These are phyloP conservation scores for Neurospora crassa DNA, from an alignment of 2,329 filamentous ascomycete genomes.

Conservation along the genomic window DNA sequence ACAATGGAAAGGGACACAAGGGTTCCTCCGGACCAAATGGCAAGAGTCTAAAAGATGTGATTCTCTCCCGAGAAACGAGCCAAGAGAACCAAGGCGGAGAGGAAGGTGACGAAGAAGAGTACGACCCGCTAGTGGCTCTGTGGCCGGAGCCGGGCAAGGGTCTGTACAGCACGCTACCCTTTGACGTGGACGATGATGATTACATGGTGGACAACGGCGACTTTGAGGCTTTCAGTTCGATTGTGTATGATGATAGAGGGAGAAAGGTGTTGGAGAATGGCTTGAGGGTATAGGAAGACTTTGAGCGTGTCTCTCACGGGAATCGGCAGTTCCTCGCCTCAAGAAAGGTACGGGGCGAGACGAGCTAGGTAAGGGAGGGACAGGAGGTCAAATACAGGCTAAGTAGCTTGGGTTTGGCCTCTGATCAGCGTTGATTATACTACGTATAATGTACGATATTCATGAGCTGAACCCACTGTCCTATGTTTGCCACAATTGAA, in stretches of 20 bases:
- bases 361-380: background rate
- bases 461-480: background rate
- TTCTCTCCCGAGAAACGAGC: slow-evolving; percentile 5
- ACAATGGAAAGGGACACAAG: background rate
- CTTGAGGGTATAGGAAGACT: slow-evolving; percentile 16
- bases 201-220: slow-evolving; percentile 21
- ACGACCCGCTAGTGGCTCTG: slow-evolving; percentile 18
- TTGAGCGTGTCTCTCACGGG: background rate
- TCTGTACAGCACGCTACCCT: slow-evolving; percentile 18
- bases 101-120: slow-evolving; percentile 19
- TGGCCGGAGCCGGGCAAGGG: slow-evolving; percentile 22
- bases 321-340: background rate
- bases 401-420: background rate
- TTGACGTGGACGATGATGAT: slow-evolving; percentile 19
- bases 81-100: slow-evolving; percentile 5
- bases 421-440: background rate
- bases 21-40: background rate
- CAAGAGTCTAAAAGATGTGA: background rate
- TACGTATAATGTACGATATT: background rate
- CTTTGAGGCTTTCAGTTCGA: slow-evolving; percentile 22
- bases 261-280: slow-evolving; percentile 23
- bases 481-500: background rate
- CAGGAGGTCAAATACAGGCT: background rate
- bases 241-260: slow-evolving; percentile 21
- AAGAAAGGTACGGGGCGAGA: background rate